Evolutionary conservation across 805 yeast genomes (phyloP).

Genomic region (Sugiyamaella mastotermitis): DNA sequence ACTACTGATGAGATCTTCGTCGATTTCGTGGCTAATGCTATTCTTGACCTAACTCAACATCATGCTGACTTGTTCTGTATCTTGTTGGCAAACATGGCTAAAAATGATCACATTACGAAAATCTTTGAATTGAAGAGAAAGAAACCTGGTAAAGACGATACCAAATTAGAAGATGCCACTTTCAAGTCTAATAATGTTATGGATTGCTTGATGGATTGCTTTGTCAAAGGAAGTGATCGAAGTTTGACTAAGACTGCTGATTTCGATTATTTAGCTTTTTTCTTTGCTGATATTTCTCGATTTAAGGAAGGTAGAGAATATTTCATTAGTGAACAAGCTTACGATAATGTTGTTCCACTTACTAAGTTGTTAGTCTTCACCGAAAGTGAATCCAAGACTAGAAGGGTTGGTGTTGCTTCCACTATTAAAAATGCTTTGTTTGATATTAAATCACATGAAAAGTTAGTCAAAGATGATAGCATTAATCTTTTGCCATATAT

Average conservation of each 20-base stretch:
- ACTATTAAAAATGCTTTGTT: conserved; percentile 86
- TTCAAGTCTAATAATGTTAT: conserved; percentile 48
- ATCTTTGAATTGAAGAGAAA: conserved; percentile 44
- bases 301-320: conserved; percentile 54
- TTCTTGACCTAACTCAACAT: conserved; percentile 40
- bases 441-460: conserved; percentile 63
- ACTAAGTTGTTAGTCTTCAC: conserved; percentile 80
- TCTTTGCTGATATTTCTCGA: conserved; percentile 86
- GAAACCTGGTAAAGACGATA: conserved; percentile 57
- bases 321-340: conserved; percentile 63
- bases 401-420: conserved; percentile 90
- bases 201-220: conserved; percentile 83
- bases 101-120: conserved; percentile 56
- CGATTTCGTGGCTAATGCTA: conserved; percentile 21
- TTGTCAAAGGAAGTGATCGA: conserved; percentile 77
- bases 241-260: conserved; percentile 64
- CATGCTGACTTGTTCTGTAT: conserved; percentile 81
- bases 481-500: conserved; percentile 78
- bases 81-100: conserved; percentile 78
- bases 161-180: conserved; percentile 26
- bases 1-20: conserved; percentile 57
- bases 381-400: conserved; percentile 63
- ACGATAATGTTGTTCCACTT: conserved; percentile 72
- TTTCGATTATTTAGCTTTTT: conserved; percentile 78
- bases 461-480: conserved; percentile 50